Evolutionary conservation across 2,329 filamentous ascomycete genomes (phyloP).

Genomic region (Clonostachys sp.): DNA sequence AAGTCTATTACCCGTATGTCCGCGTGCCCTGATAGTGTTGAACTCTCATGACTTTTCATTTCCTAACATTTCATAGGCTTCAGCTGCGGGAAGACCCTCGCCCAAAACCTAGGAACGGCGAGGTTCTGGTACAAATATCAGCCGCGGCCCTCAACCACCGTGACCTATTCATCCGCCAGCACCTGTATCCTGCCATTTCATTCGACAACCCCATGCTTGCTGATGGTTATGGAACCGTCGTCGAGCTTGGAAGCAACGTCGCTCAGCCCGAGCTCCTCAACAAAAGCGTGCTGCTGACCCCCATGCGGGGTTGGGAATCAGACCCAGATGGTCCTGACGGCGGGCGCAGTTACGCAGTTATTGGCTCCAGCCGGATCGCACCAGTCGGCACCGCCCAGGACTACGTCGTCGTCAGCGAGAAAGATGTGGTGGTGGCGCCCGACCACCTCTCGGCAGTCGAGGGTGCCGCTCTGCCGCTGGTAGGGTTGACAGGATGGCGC

Average conservation of each 20-base stretch:
- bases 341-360: slow-evolving; percentile 36
- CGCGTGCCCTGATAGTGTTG: neutral
- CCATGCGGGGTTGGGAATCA: slow-evolving; percentile 72
- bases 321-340: slow-evolving; percentile 71
- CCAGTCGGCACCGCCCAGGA: slow-evolving; percentile 69
- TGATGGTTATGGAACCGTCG: slow-evolving; percentile 76
- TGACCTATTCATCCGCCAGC: slow-evolving; percentile 89
- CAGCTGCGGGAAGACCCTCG: slow-evolving; percentile 56
- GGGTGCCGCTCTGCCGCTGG: slow-evolving; percentile 79
- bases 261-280: slow-evolving; percentile 31
- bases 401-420: slow-evolving; percentile 61
- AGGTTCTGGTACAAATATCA: slow-evolving; percentile 72
- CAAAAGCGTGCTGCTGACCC: slow-evolving; percentile 74
- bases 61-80: slow-evolving; percentile 32
- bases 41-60: neutral
- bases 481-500: slow-evolving; percentile 84
- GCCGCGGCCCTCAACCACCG: slow-evolving; percentile 90
- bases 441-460: slow-evolving; percentile 67
- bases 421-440: slow-evolving; percentile 74
- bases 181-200: slow-evolving; percentile 81
- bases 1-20: slow-evolving; percentile 77
- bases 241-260: slow-evolving; percentile 50
- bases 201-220: slow-evolving; percentile 76
- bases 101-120: slow-evolving; percentile 57
- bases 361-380: slow-evolving; percentile 63